A percentile compares a stretch with the other conserved stretches of the same genome.
Conservation (phyloP, 352 stramenopile species). For the Elongisporangium undulatum region DNA sequence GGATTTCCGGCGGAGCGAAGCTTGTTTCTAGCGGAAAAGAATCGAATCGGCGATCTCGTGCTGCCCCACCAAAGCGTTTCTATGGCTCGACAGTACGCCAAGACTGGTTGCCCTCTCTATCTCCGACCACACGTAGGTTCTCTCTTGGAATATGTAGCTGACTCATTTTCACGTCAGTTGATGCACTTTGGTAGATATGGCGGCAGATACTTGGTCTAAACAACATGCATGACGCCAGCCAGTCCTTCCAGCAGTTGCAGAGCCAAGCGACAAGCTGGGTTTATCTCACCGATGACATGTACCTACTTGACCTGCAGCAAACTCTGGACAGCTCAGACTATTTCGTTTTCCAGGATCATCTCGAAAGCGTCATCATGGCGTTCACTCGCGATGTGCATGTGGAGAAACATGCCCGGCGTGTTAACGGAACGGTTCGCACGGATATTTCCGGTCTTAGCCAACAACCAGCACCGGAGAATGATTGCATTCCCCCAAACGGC, state of each 20-base stretch:
- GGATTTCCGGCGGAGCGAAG: slow-evolving; percentile 43
- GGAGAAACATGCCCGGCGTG: slow-evolving; percentile 27
- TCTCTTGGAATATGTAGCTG: background rate
- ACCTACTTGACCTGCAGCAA: slow-evolving; percentile 76
- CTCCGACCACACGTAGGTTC: slow-evolving; percentile 40
- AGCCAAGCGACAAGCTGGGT: slow-evolving; percentile 25
- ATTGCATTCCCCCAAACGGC: slow-evolving; percentile 50
- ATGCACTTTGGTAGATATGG: slow-evolving; percentile 36
- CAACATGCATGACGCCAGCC: slow-evolving; percentile 23
- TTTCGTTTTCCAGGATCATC: slow-evolving; percentile 78
- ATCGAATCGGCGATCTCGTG: slow-evolving; percentile 60
- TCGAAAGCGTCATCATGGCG: slow-evolving; percentile 64
- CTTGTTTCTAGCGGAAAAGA: slow-evolving; percentile 59
- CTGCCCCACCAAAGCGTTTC: slow-evolving; percentile 53
- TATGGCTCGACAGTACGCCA: slow-evolving; percentile 74
- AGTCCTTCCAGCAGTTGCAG: slow-evolving; percentile 48
- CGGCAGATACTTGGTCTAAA: slow-evolving; percentile 38
- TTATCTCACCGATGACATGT: slow-evolving; percentile 76
- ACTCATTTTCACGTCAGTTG: slow-evolving; percentile 1
- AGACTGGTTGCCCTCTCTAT: slow-evolving; percentile 60
- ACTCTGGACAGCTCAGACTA: slow-evolving; percentile 73
- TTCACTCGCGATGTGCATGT: slow-evolving; percentile 65
- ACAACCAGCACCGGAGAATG: background rate
- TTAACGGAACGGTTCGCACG: slow-evolving; percentile 44
- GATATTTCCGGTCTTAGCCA: slow-evolving; percentile 4